Percentiles rank a stretch among this genome's conserved stretches.
Evolutionary conservation across 176 grass and related monocot genomes (phyloP).

Genomic region (Urochloa ruziziensis): DNA sequence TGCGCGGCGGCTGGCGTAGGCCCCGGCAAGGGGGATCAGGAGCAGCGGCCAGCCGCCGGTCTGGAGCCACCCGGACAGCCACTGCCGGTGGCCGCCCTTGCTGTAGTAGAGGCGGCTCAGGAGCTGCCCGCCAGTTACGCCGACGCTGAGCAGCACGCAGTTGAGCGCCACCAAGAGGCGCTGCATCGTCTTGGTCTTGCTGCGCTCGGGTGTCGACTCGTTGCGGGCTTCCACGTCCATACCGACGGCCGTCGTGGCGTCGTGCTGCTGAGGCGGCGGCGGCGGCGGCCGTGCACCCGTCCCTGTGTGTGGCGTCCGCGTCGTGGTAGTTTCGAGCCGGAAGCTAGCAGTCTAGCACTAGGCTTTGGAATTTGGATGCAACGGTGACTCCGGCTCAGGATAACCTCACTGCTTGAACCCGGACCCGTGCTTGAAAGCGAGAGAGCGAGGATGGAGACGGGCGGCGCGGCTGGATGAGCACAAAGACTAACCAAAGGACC

Average conservation of each 20-base stretch:
- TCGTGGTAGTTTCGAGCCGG: too few relatives aligned
- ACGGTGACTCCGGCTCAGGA: too few relatives aligned
- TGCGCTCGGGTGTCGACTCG: neutral
- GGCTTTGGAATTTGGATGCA: too few relatives aligned
- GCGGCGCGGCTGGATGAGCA: too few relatives aligned
- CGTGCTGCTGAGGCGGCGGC: neutral
- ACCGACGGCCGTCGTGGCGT: too few relatives aligned
- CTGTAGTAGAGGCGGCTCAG: slow-evolving; percentile 62
- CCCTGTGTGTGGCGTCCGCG: too few relatives aligned
- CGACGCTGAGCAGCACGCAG: slow-evolving; percentile 44
- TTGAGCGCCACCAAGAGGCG: slow-evolving; percentile 46
- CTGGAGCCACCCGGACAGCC: slow-evolving; percentile 59
- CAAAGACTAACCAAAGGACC: too few relatives aligned
- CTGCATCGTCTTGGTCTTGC: slow-evolving; percentile 13
- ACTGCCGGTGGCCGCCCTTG: slow-evolving; percentile 57
- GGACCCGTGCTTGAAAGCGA: too few relatives aligned
- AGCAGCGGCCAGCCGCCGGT: slow-evolving; percentile 56
- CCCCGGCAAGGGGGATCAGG: slow-evolving; percentile 25
- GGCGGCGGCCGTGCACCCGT: neutral
- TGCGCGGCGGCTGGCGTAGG: slow-evolving; percentile 18
- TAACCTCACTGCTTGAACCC: too few relatives aligned
- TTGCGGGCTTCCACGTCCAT: slow-evolving; percentile 39
- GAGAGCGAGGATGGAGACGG: too few relatives aligned
- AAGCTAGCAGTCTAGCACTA: too few relatives aligned
- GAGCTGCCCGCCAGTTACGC: slow-evolving; percentile 56